Evolutionary conservation across 1,139 yeast genomes (phyloP).

Genomic region (Eremothecium cymbalariae): DNA sequence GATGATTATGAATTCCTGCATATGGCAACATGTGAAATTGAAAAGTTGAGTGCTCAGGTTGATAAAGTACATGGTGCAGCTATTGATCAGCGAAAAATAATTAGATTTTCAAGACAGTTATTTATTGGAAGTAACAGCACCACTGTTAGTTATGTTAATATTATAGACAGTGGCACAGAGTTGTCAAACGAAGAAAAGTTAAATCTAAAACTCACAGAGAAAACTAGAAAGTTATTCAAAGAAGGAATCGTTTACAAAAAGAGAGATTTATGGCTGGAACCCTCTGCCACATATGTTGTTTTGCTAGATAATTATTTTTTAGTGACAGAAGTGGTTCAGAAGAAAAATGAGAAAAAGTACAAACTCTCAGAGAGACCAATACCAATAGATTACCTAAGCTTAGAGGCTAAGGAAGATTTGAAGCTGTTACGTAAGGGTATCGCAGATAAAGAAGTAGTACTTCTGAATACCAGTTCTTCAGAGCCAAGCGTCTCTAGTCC

Average conservation of each 20-base stretch:
- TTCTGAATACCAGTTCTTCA: neutral
- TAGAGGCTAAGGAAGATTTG: constrained; percentile 37
- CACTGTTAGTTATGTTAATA: constrained; percentile 28
- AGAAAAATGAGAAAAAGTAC: constrained; percentile 27
- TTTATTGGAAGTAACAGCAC: constrained; percentile 39
- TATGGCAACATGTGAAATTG: constrained; percentile 46
- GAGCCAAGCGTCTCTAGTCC: constrained; percentile 16
- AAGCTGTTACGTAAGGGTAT: constrained; percentile 1
- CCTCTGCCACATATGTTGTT: constrained; percentile 45
- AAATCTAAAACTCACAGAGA: constrained; percentile 47
- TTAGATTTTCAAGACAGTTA: constrained; percentile 41
- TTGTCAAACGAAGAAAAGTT: constrained; percentile 32
- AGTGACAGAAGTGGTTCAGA: constrained; percentile 44
- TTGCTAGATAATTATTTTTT: constrained; percentile 66
- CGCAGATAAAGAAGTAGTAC: constrained; percentile 1
- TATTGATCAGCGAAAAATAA: constrained; percentile 44
- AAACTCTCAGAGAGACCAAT: constrained; percentile 52
- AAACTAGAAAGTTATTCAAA: constrained; percentile 48
- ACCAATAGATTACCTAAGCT: constrained; percentile 49
- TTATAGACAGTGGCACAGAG: constrained; percentile 24
- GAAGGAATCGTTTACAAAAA: constrained; percentile 57
- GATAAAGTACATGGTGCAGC: constrained; percentile 50
- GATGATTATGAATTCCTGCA: constrained; percentile 49
- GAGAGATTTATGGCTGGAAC: constrained; percentile 53
- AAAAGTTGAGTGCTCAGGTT: constrained; percentile 40